These are phyloP conservation scores for Saccharomyces pastorianus DNA, from an alignment of 1,139 yeast genomes.

Conservation along the genomic window DNA sequence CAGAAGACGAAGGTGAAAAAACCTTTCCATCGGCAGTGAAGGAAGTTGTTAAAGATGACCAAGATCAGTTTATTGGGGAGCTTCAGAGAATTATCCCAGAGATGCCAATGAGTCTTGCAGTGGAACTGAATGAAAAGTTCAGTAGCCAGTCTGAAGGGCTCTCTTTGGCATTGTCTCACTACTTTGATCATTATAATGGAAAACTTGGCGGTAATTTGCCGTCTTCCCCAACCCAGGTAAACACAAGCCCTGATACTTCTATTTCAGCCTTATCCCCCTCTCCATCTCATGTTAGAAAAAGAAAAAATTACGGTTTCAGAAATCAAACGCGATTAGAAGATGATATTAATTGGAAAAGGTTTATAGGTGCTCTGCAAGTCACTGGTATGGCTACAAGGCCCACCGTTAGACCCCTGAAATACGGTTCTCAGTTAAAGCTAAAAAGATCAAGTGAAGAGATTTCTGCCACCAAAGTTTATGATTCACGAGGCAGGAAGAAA, in stretches of 20 bases:
- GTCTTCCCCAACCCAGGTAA: neutral
- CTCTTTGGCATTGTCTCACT: conserved; percentile 13
- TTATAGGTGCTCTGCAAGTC: conserved; percentile 63
- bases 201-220: neutral
- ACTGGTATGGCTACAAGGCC: conserved; percentile 84
- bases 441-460: conserved; percentile 2
- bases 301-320: conserved; percentile 2
- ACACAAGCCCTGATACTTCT: neutral
- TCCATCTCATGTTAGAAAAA: neutral
- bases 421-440: conserved; percentile 39
- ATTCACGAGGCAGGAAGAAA: conserved; percentile 28
- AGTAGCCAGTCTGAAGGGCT: conserved; percentile 11
- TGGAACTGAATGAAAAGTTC: conserved; percentile 7
- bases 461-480: conserved; percentile 1
- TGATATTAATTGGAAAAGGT: conserved; percentile 34
- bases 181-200: conserved; percentile 9
- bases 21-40: neutral
- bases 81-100: conserved; percentile 14
- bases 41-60: neutral
- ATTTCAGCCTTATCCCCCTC: conserved; percentile 1
- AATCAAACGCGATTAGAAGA: conserved; percentile 9
- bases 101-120: conserved; percentile 8
- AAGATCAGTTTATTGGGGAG: conserved; percentile 6
- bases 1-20: neutral
- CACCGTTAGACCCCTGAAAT: conserved; percentile 44